Evolutionary conservation across 2,329 filamentous ascomycete genomes (phyloP).

Genomic region (Blastomyces parvus): DNA sequence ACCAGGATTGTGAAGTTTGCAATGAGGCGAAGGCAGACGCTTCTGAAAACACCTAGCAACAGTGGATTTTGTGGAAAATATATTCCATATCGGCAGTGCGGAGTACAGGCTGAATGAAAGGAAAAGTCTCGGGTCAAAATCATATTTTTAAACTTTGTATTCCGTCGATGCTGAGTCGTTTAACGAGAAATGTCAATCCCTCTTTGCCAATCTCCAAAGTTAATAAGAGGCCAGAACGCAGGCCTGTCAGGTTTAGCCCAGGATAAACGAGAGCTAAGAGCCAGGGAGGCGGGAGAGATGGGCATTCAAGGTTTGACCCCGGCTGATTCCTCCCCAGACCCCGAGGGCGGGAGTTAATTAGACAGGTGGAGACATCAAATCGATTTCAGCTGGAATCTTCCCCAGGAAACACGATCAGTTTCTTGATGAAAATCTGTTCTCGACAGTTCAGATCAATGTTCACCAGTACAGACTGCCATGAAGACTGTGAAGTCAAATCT

Average conservation of each 20-base stretch:
- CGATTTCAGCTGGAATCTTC: background rate
- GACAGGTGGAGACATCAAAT: background rate
- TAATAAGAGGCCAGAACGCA: background rate
- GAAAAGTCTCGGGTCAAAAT: background rate
- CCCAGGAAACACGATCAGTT: background rate
- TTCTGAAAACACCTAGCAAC: background rate
- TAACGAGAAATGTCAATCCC: background rate
- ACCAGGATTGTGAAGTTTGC: background rate
- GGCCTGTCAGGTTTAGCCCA: background rate
- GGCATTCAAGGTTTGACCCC: background rate
- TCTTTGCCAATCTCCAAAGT: background rate
- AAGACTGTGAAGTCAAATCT: background rate
- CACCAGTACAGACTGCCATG: background rate
- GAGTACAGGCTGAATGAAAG: background rate
- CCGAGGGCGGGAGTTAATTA: background rate
- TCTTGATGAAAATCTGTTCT: background rate
- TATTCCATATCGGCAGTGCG: background rate
- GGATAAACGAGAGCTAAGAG: background rate
- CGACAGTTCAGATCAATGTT: background rate
- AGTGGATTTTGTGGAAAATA: background rate
- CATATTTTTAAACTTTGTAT: background rate
- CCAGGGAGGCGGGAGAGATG: too few species aligned
- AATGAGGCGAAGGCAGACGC: background rate
- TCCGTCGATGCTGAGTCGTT: background rate
- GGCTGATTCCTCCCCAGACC: background rate